Percentiles rank a stretch among this genome's conserved stretches.
These are phyloP conservation scores for Inonotus hispidus DNA, from an alignment of 1,284 basidiomycete genomes.

Conservation along the genomic window DNA sequence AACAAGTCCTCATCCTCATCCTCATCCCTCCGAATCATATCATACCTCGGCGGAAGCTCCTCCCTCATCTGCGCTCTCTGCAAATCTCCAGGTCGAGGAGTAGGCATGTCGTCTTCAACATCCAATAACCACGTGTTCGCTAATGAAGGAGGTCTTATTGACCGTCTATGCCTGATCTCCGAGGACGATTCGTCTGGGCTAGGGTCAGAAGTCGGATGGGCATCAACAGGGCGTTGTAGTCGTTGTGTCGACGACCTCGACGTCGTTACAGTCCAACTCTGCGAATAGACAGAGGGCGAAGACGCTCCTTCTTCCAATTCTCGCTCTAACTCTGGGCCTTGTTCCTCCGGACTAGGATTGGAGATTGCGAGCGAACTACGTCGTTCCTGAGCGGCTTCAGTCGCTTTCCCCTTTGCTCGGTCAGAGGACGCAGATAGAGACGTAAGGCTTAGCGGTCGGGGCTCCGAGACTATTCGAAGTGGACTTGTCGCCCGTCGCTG, in stretches of 20 bases:
- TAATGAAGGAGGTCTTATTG: background rate
- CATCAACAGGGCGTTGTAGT: background rate
- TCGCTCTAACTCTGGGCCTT: background rate
- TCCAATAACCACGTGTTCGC: background rate
- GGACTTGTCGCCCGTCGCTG: background rate
- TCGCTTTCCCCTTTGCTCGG: background rate
- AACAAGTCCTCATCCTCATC: background rate
- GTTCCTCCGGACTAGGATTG: background rate
- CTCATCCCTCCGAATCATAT: conserved; percentile 13
- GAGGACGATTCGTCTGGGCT: conserved; percentile 1
- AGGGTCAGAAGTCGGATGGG: background rate
- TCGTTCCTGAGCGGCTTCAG: conserved; percentile 3
- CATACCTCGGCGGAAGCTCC: conserved; percentile 14
- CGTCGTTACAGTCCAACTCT: background rate
- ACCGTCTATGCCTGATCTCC: conserved; percentile 3
- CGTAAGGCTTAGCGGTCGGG: background rate
- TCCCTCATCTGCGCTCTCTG: background rate
- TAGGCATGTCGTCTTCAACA: background rate
- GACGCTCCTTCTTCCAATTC: background rate
- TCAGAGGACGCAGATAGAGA: background rate
- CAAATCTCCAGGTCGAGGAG: background rate
- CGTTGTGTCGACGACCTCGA: conserved; percentile 14
- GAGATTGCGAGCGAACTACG: background rate
- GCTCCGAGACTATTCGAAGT: conserved; percentile 8
- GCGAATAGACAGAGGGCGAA: background rate